These are phyloP conservation scores for Whalleya microplaca DNA, from an alignment of 2,329 filamentous ascomycete genomes.

Conservation along the genomic window DNA sequence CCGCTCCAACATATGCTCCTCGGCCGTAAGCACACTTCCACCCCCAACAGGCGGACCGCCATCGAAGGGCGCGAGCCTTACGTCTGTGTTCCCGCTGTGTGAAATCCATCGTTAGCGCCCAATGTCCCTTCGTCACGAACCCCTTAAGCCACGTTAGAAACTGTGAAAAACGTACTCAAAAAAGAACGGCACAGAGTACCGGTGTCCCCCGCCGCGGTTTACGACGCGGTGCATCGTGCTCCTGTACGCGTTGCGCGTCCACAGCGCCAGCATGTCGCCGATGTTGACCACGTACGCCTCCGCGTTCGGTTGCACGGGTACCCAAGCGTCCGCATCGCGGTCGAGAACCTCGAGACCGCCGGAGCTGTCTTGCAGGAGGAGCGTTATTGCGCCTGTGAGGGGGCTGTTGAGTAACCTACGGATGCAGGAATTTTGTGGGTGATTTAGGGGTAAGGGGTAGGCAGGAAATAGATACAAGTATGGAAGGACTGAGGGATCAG, in stretches of 20 bases:
- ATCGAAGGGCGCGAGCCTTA: slow-evolving; percentile 38
- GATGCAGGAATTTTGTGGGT: no score
- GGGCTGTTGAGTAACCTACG: no score
- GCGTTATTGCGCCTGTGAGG: slow-evolving; percentile 33
- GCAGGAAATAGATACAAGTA: no score
- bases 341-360: slow-evolving; percentile 29
- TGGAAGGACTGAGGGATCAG: no score
- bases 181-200: slow-evolving; percentile 31
- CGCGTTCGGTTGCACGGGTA: slow-evolving; percentile 22
- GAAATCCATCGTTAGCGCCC: no score
- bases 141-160: no score
- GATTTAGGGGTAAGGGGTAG: no score
- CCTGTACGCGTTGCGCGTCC: slow-evolving; percentile 27
- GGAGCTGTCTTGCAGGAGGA: slow-evolving; percentile 27
- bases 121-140: no score
- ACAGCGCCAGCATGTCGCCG: slow-evolving; percentile 31
- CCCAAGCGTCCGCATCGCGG: slow-evolving; percentile 15
- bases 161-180: slow-evolving; percentile 17
- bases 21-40: slow-evolving; percentile 33
- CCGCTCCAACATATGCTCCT: slow-evolving; percentile 40
- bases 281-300: slow-evolving; percentile 31
- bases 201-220: slow-evolving; percentile 22
- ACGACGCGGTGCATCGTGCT: slow-evolving; percentile 30
- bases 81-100: no score
- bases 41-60: slow-evolving; percentile 31